phyloP scores from a whole-genome alignment of 2,329 filamentous ascomycete species.

The Alternaria angustiovoidea region DNA sequence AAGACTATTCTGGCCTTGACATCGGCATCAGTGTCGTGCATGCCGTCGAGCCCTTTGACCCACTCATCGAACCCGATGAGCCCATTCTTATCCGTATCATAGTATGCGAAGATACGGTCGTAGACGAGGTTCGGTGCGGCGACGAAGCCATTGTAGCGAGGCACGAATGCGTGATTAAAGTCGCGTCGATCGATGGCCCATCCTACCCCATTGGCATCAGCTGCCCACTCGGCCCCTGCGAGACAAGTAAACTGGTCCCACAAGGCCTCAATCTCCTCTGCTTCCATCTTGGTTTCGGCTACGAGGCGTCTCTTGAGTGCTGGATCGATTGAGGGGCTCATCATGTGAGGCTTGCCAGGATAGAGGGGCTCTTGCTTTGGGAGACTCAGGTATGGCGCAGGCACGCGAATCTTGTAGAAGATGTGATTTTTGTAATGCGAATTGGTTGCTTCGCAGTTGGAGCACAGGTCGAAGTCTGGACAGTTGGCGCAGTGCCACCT shows the following conservation, averaged over 20 bases:
- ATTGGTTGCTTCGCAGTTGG: constrained; percentile 82
- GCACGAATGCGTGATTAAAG: constrained; percentile 89
- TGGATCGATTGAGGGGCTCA: constrained; percentile 72
- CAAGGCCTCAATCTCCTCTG: constrained; percentile 86
- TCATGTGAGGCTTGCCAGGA: constrained; percentile 73
- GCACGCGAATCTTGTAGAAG: constrained; percentile 94
- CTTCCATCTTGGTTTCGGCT: constrained; percentile 66
- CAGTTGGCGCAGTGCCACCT: constrained; percentile 96
- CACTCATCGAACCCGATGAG: constrained; percentile 95
- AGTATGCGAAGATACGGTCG: constrained; percentile 96
- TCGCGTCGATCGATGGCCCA: constrained; percentile 91
- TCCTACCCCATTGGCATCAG: constrained; percentile 78
- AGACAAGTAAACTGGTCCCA: constrained; percentile 98
- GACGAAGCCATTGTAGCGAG: constrained; percentile 80
- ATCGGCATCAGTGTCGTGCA: constrained; percentile 60
- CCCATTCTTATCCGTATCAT: constrained; percentile 88
- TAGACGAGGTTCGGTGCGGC: constrained; percentile 88
- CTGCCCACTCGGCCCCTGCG: constrained; percentile 82
- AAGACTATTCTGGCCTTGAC: constrained; percentile 69
- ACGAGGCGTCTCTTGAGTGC: constrained; percentile 69
- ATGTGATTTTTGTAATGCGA: constrained; percentile 89
- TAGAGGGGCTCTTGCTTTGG: constrained; percentile 67
- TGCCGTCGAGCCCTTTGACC: constrained; percentile 76
- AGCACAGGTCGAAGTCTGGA: constrained; percentile 93
- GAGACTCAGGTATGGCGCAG: constrained; percentile 80